These are phyloP conservation scores for Beauveria bassiana DNA, from an alignment of 2,329 filamentous ascomycete species.

Conservation along the genomic window DNA sequence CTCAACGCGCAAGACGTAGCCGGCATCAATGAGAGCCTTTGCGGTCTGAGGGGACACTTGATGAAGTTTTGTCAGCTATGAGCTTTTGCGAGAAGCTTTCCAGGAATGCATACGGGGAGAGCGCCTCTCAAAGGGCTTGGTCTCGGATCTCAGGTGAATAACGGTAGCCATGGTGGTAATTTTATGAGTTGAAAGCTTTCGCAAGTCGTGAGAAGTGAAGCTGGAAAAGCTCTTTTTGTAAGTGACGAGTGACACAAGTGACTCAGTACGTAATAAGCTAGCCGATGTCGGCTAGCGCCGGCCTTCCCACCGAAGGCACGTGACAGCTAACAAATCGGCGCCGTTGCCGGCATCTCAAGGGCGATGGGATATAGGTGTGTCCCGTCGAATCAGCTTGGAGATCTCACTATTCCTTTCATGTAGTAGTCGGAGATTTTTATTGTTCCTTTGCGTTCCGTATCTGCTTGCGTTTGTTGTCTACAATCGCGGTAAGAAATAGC, in stretches of 20 bases:
- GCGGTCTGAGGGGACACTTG: constrained; percentile 18
- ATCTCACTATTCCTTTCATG: too few relatives aligned
- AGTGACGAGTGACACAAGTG: not conserved
- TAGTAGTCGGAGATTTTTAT: too few relatives aligned
- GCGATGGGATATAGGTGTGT: too few relatives aligned
- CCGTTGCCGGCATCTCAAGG: not conserved
- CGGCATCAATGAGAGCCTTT: constrained; percentile 52
- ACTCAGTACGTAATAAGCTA: constrained; percentile 1
- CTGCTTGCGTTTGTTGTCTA: too few relatives aligned
- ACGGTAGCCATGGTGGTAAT: constrained; percentile 9
- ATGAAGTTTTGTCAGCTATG: not conserved
- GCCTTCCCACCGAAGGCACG: not conserved
- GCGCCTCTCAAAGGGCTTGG: constrained; percentile 14
- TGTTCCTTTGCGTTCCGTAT: too few relatives aligned
- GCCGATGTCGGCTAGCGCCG: not conserved
- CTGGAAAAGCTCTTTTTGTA: not conserved
- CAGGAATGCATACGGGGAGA: constrained; percentile 7
- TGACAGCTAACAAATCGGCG: not conserved
- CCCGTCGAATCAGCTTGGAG: too few relatives aligned
- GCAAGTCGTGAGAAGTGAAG: not conserved
- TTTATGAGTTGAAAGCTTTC: not conserved
- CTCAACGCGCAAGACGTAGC: constrained; percentile 61
- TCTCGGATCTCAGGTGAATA: constrained; percentile 13
- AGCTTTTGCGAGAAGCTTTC: not conserved
- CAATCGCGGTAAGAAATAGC: too few relatives aligned